phyloP scores from a whole-genome alignment of 1,139 yeast species.

The Geotrichum carabidarum region DNA sequence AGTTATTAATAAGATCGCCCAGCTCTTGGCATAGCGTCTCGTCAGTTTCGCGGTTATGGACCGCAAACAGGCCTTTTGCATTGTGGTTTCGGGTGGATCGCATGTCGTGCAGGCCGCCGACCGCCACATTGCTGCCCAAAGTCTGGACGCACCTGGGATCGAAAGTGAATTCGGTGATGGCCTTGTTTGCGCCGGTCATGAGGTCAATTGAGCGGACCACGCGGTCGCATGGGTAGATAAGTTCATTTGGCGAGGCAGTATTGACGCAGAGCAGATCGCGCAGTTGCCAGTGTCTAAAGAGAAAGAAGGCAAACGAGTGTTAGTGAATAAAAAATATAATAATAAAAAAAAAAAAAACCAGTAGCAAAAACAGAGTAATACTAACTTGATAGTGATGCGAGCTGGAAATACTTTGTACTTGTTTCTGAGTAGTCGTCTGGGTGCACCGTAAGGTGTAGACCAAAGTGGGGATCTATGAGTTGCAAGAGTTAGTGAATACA shows the following conservation, averaged over 20 bases:
- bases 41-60: slow-evolving; percentile 48
- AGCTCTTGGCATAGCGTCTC: slow-evolving; percentile 45
- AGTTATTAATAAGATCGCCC: slow-evolving; percentile 80
- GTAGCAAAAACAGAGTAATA: slow-evolving; percentile 4
- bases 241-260: slow-evolving; percentile 38
- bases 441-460: slow-evolving; percentile 16
- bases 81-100: slow-evolving; percentile 31
- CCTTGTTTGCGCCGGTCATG: slow-evolving; percentile 34
- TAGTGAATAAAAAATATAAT: too few relatives aligned
- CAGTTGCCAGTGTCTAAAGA: slow-evolving; percentile 70
- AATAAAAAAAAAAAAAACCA: not conserved
- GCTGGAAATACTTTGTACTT: slow-evolving; percentile 27
- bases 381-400: slow-evolving; percentile 31
- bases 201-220: slow-evolving; percentile 45
- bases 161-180: slow-evolving; percentile 48
- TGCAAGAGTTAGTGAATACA: not conserved
- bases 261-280: slow-evolving; percentile 61
- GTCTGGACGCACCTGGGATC: slow-evolving; percentile 70
- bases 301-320: slow-evolving; percentile 17
- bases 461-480: slow-evolving; percentile 9
- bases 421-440: slow-evolving; percentile 23
- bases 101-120: slow-evolving; percentile 60
- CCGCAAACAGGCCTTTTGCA: slow-evolving; percentile 53
- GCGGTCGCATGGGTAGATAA: slow-evolving; percentile 49
- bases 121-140: slow-evolving; percentile 52